Percentiles rank a stretch among this genome's conserved stretches.
Conservation (phyloP, 75 land plant genomes). For the Cryptomeria japonica region DNA sequence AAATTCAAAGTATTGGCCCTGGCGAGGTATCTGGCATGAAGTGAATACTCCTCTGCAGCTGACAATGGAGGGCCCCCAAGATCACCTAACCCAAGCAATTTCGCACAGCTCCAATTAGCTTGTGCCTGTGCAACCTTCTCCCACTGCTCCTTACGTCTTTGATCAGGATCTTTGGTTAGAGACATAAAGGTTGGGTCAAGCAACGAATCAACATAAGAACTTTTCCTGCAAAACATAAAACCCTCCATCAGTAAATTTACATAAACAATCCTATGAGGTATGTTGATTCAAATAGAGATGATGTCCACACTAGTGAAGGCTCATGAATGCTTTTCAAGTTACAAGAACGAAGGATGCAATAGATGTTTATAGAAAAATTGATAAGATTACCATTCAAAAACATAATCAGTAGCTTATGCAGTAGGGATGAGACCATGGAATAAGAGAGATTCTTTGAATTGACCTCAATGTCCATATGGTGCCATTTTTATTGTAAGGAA, state of each 20-base stretch:
- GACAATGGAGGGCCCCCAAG: slow-evolving; percentile 89
- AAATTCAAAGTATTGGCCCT: slow-evolving; percentile 96
- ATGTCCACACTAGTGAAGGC: not conserved
- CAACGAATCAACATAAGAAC: slow-evolving; percentile 73
- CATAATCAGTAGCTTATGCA: not conserved
- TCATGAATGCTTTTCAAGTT: not conserved
- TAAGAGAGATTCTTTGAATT: not conserved
- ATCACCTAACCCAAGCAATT: slow-evolving; percentile 86
- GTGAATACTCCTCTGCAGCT: slow-evolving; percentile 89
- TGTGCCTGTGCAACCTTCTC: slow-evolving; percentile 86
- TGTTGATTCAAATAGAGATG: not conserved
- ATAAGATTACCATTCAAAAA: not conserved
- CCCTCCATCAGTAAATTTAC: not conserved
- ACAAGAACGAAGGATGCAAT: not conserved
- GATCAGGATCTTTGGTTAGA: slow-evolving; percentile 96
- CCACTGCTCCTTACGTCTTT: slow-evolving; percentile 91
- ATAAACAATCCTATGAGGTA: not conserved
- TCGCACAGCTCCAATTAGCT: slow-evolving; percentile 82
- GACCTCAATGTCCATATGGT: not conserved
- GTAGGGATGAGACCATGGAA: not conserved
- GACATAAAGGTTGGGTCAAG: slow-evolving; percentile 97
- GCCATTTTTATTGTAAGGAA: not conserved
- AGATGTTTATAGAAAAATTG: not conserved
- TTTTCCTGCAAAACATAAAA: slow-evolving; percentile 49
- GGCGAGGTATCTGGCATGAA: slow-evolving; percentile 93